A percentile compares a stretch with the other conserved stretches of the same genome.
Conservation (phyloP, 1,284 basidiomycete species). For the Pulveroboletus sp. region DNA sequence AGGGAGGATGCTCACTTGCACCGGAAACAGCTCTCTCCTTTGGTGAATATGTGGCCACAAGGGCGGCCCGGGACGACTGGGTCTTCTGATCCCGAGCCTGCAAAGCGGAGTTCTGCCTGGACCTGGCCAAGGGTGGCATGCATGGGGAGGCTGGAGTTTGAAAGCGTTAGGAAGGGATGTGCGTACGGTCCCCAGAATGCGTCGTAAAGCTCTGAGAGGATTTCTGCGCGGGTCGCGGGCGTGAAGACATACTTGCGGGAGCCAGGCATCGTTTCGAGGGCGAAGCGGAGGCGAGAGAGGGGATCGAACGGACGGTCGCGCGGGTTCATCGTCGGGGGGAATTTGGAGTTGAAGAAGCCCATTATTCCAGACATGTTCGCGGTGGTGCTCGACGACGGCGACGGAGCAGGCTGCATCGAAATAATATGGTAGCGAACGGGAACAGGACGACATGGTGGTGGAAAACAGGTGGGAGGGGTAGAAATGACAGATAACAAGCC, state of each 20-base stretch:
- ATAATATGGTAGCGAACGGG: no score
- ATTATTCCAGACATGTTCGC: conserved; percentile 46
- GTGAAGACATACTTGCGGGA: conserved; percentile 76
- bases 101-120: conserved; percentile 58
- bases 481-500: no score
- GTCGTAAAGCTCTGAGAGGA: conserved; percentile 75
- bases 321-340: conserved; percentile 52
- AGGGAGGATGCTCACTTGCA: conserved; percentile 72
- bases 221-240: conserved; percentile 67
- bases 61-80: conserved; percentile 62
- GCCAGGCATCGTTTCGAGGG: conserved; percentile 76
- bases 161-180: conserved; percentile 66
- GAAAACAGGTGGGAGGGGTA: no score
- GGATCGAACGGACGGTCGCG: conserved; percentile 57
- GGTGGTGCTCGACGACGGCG: not conserved
- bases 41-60: conserved; percentile 78
- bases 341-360: conserved; percentile 50
- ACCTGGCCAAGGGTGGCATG: conserved; percentile 66
- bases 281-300: conserved; percentile 67
- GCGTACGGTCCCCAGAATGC: conserved; percentile 77
- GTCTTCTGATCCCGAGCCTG: conserved; percentile 58
- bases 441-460: no score
- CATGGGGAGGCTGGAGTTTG: conserved; percentile 58
- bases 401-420: no score
- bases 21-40: conserved; percentile 84